These are phyloP conservation scores for Allomyces javanicus DNA, from an alignment of 192 early-diverging fungal species.

Conservation along the genomic window DNA sequence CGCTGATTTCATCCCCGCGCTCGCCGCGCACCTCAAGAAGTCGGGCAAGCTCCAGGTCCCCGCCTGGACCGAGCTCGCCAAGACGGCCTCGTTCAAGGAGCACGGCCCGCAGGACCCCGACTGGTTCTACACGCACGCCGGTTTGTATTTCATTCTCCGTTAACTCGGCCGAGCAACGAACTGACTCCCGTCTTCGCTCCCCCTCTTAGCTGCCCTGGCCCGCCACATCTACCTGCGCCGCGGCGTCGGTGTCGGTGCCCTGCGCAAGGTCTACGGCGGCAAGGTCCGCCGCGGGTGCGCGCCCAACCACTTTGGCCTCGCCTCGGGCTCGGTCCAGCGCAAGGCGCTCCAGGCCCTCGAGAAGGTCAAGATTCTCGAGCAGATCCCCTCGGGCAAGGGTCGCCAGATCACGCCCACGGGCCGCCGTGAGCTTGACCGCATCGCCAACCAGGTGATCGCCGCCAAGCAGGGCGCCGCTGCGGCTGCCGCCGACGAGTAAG, in stretches of 20 bases:
- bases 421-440: conserved; percentile 97
- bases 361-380: conserved; percentile 93
- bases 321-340: conserved; percentile 80
- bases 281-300: conserved; percentile 76
- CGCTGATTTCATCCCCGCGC: conserved; percentile 90
- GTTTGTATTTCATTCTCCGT: conserved; percentile 17
- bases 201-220: conserved; percentile 54
- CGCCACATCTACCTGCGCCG: conserved; percentile 96
- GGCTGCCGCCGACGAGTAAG: background rate
- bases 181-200: conserved; percentile 1
- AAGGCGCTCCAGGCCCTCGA: conserved; percentile 96
- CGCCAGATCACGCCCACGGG: conserved; percentile 88
- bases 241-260: conserved; percentile 81
- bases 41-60: conserved; percentile 97
- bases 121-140: conserved; percentile 98
- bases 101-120: conserved; percentile 93
- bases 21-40: conserved; percentile 97
- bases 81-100: conserved; percentile 95
- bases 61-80: conserved; percentile 97
- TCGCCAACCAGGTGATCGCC: conserved; percentile 49
- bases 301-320: conserved; percentile 71
- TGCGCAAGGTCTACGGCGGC: conserved; percentile 87
- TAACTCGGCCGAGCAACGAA: background rate
- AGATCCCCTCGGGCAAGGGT: conserved; percentile 71
- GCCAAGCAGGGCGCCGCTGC: conserved; percentile 7